These are phyloP conservation scores for Cornus suecica DNA, from an alignment of 148 eudicot species.

Conservation along the genomic window DNA sequence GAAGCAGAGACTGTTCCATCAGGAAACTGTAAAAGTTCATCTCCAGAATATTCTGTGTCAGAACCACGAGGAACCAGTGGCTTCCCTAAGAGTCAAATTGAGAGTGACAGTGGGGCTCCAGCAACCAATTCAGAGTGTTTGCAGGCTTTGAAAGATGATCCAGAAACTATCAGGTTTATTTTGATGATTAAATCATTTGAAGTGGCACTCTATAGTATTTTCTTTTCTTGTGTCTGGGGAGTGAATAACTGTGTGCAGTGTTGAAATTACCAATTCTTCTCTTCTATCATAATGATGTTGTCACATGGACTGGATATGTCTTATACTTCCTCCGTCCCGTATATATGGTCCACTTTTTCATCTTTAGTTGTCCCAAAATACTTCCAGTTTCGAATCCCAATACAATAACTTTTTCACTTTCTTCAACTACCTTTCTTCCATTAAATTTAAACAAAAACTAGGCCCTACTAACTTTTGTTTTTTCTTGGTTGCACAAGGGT, in stretches of 20 bases:
- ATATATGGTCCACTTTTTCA: too few species aligned
- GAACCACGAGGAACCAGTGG: conserved; percentile 38
- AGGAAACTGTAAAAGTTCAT: conserved; percentile 24
- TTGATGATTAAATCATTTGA: background rate
- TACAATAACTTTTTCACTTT: too few species aligned
- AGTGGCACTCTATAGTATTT: too few species aligned
- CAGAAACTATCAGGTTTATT: conserved; percentile 66
- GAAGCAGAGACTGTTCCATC: conserved; percentile 42
- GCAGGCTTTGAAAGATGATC: conserved; percentile 72
- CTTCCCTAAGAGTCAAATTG: conserved; percentile 25
- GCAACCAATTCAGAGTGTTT: conserved; percentile 47
- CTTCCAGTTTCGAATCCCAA: too few species aligned
- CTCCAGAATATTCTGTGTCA: conserved; percentile 29
- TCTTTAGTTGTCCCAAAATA: too few species aligned
- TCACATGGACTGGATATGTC: background rate
- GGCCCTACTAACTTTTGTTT: too few species aligned
- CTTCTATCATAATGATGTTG: background rate
- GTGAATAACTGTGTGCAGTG: background rate
- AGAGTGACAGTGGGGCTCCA: conserved; percentile 27
- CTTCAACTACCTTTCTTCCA: too few species aligned
- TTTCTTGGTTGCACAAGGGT: too few species aligned
- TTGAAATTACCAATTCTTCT: background rate
- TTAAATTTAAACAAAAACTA: too few species aligned
- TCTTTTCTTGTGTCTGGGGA: background rate
- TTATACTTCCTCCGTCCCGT: too few species aligned